phyloP scores from a whole-genome alignment of 805 yeast species.

The Crinitomyces ghanaensis region DNA sequence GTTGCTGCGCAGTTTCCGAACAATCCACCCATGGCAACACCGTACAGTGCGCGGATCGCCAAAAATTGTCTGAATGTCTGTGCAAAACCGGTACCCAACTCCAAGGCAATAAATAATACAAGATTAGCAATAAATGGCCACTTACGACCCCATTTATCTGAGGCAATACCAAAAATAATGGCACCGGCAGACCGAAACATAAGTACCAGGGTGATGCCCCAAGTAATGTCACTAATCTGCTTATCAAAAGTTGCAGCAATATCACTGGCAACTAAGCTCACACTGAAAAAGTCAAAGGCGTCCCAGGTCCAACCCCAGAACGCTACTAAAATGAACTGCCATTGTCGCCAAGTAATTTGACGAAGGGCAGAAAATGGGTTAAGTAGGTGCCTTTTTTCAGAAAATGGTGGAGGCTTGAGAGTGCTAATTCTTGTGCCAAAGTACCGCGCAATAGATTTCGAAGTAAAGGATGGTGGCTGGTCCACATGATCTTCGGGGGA shows the following conservation, averaged over 20 bases:
- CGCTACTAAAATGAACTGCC: conserved; percentile 52
- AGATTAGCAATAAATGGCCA: conserved; percentile 51
- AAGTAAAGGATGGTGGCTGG: conserved; percentile 17
- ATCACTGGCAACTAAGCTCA: conserved; percentile 41
- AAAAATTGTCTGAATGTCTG: conserved; percentile 46
- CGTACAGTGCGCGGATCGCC: conserved; percentile 53
- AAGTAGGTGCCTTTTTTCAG: conserved; percentile 18
- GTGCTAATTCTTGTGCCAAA: conserved; percentile 23
- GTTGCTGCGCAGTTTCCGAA: conserved; percentile 57
- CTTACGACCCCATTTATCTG: conserved; percentile 57
- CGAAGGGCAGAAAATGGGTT: conserved; percentile 56
- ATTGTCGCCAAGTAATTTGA: conserved; percentile 39
- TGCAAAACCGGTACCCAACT: conserved; percentile 57
- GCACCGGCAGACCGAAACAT: conserved; percentile 70
- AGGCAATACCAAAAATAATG: conserved; percentile 46
- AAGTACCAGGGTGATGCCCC: conserved; percentile 64
- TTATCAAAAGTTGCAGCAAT: conserved; percentile 40
- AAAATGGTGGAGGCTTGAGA: conserved; percentile 21
- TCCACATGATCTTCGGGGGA: conserved; percentile 3
- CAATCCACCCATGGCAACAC: conserved; percentile 62
- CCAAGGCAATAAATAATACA: conserved; percentile 40
- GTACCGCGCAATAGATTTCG: conserved; percentile 20
- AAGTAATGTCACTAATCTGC: conserved; percentile 41
- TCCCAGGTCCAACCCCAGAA: conserved; percentile 62
- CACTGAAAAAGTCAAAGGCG: conserved; percentile 59